phyloP scores from a whole-genome alignment of 139 green algal species.

The Chlorella sorokiniana region DNA sequence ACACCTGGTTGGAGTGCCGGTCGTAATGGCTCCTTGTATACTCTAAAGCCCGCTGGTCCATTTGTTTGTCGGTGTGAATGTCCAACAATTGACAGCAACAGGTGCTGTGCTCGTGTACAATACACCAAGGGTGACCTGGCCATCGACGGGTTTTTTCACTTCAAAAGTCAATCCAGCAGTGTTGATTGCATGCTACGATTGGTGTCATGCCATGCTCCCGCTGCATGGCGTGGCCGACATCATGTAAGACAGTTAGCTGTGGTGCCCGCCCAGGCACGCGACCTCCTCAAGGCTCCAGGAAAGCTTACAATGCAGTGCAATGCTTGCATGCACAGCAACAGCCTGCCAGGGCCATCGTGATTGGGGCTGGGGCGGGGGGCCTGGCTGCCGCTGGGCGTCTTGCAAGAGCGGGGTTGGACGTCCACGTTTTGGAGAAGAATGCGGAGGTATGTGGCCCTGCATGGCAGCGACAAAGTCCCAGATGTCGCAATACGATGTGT shows the following conservation, averaged over 20 bases:
- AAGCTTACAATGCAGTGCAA: background rate
- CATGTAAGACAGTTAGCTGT: too few species aligned
- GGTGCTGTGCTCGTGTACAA: too few species aligned
- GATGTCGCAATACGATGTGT: too few species aligned
- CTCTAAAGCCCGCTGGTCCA: constrained; percentile 46
- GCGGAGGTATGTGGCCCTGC: constrained; percentile 23
- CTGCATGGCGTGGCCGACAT: too few species aligned
- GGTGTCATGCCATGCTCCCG: too few species aligned
- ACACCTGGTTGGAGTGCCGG: constrained; percentile 43
- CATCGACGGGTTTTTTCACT: too few species aligned
- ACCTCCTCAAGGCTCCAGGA: too few species aligned
- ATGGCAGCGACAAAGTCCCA: background rate
- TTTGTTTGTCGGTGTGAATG: background rate
- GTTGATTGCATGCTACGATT: too few species aligned
- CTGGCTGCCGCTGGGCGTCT: constrained; percentile 60
- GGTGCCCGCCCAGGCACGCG: too few species aligned
- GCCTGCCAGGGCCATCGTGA: constrained; percentile 47
- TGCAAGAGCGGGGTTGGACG: constrained; percentile 48
- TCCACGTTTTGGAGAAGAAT: constrained; percentile 71
- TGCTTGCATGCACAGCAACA: background rate
- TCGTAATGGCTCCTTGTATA: constrained; percentile 57
- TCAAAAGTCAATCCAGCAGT: too few species aligned
- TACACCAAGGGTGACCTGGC: too few species aligned
- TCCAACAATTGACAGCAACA: too few species aligned
- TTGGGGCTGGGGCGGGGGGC: constrained; percentile 72